phyloP scores from a whole-genome alignment of 129 eudicot genomes.

The Heracleum sosnowskyi region DNA sequence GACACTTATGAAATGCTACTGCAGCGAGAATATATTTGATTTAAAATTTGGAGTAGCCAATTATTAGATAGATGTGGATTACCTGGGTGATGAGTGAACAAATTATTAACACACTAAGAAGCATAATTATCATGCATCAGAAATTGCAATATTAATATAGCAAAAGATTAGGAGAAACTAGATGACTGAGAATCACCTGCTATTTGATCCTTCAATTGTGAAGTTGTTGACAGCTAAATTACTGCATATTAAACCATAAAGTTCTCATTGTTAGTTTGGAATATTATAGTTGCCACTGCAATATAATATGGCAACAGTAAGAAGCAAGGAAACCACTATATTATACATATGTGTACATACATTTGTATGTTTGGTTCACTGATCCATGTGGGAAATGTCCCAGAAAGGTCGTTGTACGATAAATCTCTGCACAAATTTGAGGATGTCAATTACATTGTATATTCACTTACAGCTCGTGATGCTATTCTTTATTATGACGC shows the following conservation, averaged over 20 bases:
- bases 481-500: background rate
- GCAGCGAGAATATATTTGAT: background rate
- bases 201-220: conserved; percentile 31
- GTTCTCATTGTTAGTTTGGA: conserved; percentile 10
- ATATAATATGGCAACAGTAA: background rate
- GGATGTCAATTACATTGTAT: background rate
- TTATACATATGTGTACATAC: conserved; percentile 28
- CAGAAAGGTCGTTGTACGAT: conserved; percentile 76
- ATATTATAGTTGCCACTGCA: background rate
- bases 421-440: conserved; percentile 51
- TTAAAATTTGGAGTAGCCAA: background rate
- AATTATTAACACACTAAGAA: background rate
- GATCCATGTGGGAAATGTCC: conserved; percentile 76
- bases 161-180: background rate
- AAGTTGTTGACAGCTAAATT: conserved; percentile 81
- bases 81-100: background rate
- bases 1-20: background rate
- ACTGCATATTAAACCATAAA: conserved; percentile 30
- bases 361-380: conserved; percentile 40
- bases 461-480: background rate
- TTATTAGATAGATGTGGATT: background rate
- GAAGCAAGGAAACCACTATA: background rate
- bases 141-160: background rate
- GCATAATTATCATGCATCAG: background rate
- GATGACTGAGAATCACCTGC: conserved; percentile 29